Evolutionary conservation across 371 early-diverging fungal species (phyloP).

Genomic region (Dinochytrium kinnereticum): DNA sequence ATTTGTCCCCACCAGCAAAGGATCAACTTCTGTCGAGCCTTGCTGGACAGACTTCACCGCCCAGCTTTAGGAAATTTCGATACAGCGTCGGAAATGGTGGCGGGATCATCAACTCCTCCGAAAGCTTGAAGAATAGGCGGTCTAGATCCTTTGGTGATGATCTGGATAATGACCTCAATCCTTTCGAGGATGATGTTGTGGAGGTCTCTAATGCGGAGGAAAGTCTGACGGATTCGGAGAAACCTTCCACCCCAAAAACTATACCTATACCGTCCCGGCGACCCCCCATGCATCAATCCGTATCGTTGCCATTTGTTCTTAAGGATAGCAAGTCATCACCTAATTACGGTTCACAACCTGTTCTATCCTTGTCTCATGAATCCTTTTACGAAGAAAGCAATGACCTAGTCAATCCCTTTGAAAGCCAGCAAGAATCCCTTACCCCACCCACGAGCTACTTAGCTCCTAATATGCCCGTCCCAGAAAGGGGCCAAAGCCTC

Average conservation of each 20-base stretch:
- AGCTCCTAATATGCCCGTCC: conserved; percentile 12
- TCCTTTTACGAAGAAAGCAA: background rate
- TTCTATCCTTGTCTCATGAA: background rate
- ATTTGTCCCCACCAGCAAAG: background rate
- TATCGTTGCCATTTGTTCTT: conserved; percentile 4
- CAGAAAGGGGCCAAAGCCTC: conserved; percentile 14
- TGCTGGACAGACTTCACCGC: conserved; percentile 1
- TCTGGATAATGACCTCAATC: background rate
- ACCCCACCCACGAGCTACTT: background rate
- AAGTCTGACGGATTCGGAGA: background rate
- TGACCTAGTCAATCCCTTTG: conserved; percentile 6
- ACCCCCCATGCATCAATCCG: conserved; percentile 19
- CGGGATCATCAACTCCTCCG: background rate
- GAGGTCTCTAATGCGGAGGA: background rate
- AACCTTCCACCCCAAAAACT: background rate
- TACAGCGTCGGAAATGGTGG: conserved; percentile 16
- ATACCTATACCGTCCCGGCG: background rate
- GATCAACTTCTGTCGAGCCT: background rate
- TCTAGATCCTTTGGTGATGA: conserved; percentile 17
- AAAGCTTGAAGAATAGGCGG: background rate
- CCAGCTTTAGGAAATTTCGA: conserved; percentile 8
- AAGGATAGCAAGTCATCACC: background rate
- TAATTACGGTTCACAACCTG: conserved; percentile 8
- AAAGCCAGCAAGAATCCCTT: background rate
- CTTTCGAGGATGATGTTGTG: conserved; percentile 2